Conservation (phyloP, 257 asterid species). For the Solanum corneliomulleri region DNA sequence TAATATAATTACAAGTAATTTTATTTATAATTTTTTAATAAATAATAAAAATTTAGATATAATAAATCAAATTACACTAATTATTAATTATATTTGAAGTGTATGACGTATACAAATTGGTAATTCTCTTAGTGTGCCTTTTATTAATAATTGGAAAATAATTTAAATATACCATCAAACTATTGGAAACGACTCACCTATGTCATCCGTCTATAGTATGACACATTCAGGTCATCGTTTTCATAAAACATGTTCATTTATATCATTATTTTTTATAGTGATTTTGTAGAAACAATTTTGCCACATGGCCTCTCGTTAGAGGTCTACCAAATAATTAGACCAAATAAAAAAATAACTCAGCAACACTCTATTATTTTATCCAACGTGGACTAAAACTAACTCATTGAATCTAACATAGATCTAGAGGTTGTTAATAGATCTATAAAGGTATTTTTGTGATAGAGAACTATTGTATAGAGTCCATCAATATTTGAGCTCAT, state of each 20-base stretch:
- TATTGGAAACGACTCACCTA: background rate
- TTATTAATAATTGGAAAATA: background rate
- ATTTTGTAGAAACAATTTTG: background rate
- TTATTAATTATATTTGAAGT: no score
- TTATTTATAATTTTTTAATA: no score
- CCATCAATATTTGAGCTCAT: no score
- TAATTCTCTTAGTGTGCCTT: background rate
- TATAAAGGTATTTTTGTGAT: no score
- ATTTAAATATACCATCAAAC: no score
- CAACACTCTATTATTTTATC: background rate
- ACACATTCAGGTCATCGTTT: background rate
- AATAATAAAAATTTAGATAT: no score
- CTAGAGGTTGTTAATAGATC: no score
- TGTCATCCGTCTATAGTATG: no score
- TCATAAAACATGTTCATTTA: no score
- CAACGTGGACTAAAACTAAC: background rate
- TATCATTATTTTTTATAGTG: background rate
- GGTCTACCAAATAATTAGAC: background rate
- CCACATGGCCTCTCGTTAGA: background rate
- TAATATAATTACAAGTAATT: no score
- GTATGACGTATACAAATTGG: background rate
- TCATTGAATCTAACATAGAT: background rate
- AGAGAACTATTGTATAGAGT: no score
- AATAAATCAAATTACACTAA: no score
- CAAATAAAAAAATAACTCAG: background rate